phyloP scores from a whole-genome alignment of 306 rosid species.

The Castanea sativa region DNA sequence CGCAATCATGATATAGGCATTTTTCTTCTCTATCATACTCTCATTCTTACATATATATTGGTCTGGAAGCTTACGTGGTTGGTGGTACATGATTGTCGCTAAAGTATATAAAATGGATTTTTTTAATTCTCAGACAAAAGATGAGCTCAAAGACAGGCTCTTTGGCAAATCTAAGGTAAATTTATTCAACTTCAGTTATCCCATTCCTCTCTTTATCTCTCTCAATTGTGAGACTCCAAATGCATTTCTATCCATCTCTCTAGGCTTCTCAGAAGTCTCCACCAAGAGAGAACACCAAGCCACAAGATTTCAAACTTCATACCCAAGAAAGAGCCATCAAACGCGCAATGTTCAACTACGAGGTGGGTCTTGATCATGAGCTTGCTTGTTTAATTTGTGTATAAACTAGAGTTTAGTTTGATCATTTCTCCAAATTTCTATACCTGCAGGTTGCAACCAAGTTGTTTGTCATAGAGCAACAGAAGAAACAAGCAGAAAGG shows the following conservation, averaged over 20 bases:
- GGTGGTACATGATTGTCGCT: slow-evolving; percentile 8
- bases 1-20: background rate
- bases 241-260: background rate
- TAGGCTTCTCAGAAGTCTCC: slow-evolving; percentile 52
- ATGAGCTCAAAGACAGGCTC: slow-evolving; percentile 44
- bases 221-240: background rate
- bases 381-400: background rate
- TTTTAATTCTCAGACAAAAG: slow-evolving; percentile 46
- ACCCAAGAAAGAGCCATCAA: slow-evolving; percentile 85
- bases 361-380: slow-evolving; percentile 33
- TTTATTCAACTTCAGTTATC: background rate
- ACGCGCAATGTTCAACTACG: slow-evolving; percentile 90
- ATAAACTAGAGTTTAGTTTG: background rate
- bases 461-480: slow-evolving; percentile 57
- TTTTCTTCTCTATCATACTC: background rate
- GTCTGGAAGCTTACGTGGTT: background rate
- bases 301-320: slow-evolving; percentile 78
- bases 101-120: slow-evolving; percentile 21
- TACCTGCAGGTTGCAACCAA: slow-evolving; percentile 69
- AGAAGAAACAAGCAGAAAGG: slow-evolving; percentile 64
- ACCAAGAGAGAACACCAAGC: slow-evolving; percentile 64
- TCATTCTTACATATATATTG: background rate
- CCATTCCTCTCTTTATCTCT: background rate
- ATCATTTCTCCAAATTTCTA: background rate
- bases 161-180: slow-evolving; percentile 48